A percentile compares a stretch with the other conserved stretches of the same genome.
Conservation (phyloP, 306 rosid species). For the Aeschynomene evenia region DNA sequence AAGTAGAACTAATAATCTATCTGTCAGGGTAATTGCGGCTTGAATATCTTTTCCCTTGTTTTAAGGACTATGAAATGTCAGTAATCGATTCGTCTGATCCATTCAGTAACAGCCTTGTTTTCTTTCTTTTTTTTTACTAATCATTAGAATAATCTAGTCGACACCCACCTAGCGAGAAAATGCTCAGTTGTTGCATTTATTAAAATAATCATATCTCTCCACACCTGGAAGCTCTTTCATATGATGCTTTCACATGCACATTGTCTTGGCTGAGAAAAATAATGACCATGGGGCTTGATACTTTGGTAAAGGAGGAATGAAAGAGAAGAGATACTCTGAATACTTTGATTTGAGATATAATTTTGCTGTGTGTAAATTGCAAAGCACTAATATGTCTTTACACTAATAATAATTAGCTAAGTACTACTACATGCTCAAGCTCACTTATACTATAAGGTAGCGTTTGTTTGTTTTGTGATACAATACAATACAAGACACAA, state of each 20-base stretch:
- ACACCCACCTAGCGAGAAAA: not conserved
- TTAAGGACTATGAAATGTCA: conserved; percentile 9
- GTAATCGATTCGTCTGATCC: conserved; percentile 22
- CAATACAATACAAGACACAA: too few species aligned
- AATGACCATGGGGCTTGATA: not conserved
- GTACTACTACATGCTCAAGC: not conserved
- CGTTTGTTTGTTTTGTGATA: too few species aligned
- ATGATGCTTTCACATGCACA: not conserved
- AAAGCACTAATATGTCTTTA: not conserved
- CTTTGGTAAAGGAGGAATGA: not conserved
- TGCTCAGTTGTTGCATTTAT: not conserved
- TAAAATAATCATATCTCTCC: not conserved
- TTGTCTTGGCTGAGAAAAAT: conserved; percentile 12
- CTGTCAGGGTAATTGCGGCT: conserved; percentile 16
- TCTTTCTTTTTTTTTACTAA: not conserved
- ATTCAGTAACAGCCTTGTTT: not conserved
- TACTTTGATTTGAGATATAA: not conserved
- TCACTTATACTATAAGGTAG: not conserved
- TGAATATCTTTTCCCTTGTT: conserved; percentile 19
- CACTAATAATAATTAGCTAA: not conserved
- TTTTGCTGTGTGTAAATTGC: not conserved
- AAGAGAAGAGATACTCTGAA: not conserved
- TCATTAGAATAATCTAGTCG: not conserved
- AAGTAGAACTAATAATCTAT: conserved; percentile 19
- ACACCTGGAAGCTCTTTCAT: not conserved